Evolutionary conservation across 2,329 filamentous ascomycete species (phyloP).

Genomic region (Teratosphaeria epicoccoides): DNA sequence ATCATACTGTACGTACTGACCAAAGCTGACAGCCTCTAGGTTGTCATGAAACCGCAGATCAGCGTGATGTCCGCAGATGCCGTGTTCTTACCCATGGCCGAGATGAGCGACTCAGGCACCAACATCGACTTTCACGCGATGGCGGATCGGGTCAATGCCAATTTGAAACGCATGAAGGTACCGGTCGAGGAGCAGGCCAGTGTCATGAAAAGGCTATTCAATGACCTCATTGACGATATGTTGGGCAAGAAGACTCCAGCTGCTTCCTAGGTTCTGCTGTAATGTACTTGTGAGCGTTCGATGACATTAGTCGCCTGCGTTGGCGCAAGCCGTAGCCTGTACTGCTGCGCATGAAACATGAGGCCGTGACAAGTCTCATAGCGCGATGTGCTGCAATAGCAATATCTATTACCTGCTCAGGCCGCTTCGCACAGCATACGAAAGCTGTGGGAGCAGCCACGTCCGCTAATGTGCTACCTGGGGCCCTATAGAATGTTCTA

Average conservation of each 20-base stretch:
- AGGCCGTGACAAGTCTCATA: neutral
- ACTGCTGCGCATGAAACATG: too few relatives aligned
- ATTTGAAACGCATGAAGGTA: constrained; percentile 23
- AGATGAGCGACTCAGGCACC: constrained; percentile 46
- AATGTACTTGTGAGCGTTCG: neutral
- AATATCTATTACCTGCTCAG: neutral
- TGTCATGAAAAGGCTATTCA: constrained; percentile 33
- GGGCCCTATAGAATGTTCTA: neutral
- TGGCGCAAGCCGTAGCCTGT: neutral
- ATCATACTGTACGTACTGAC: neutral
- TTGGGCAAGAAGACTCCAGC: constrained; percentile 22
- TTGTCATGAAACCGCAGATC: constrained; percentile 48
- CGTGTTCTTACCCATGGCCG: constrained; percentile 45
- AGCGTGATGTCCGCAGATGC: constrained; percentile 41
- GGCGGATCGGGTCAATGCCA: constrained; percentile 32
- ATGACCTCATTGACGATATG: constrained; percentile 41
- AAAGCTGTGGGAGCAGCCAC: neutral
- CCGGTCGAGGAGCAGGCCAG: constrained; percentile 33
- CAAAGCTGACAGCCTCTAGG: constrained; percentile 3
- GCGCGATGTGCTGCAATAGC: neutral
- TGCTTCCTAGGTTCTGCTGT: neutral
- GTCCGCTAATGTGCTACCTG: neutral
- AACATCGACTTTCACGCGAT: constrained; percentile 48
- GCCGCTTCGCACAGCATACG: neutral
- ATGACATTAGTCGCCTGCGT: neutral